Evolutionary conservation across 257 asterid genomes (phyloP), one percentile per base, ranked within the genome.

Genomic region (Misopates orontium): DNA sequence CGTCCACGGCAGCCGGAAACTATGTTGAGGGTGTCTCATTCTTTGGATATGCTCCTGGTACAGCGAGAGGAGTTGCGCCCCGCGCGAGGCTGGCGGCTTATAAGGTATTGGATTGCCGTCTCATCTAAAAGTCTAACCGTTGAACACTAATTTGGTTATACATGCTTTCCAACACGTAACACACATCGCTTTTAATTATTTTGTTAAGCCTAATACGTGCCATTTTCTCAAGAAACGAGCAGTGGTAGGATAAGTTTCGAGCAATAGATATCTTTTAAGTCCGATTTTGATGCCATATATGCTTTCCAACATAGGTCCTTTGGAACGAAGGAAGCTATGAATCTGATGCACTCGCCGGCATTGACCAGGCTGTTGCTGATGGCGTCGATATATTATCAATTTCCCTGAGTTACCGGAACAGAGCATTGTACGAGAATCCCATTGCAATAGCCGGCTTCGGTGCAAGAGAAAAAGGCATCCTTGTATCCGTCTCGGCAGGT

Each of bases 401-500:
- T 32, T 87, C 87, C 20, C 8, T 84, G 47, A 79, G 89, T 17
- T 78, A 67, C 60, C 66, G 71, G 1, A 15, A 24, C 1, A 36
- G 25, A 5, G 75, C 70, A 41, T 52, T 83, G 62, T 84, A 73
- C 32, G 85, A 82, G 61, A 82, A 82, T 53, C 91, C 85, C 1
- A 14, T 87, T 10, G 83, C 95, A 7, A 83, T 87, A 17, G 88
- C 87, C 3, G 67, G 86, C 0, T 85, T 85, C 32, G 86, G 87
- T 8, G 92, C 95, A 8, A 77, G 74, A 84, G 88, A 81, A 61
- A 88, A 71, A 21, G 91, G 87, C 1, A 59, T 87, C 6, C 71
- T 87, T 10, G 95, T 87, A 51, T 85, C 90, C 1, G 58, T 78
- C 18, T 85, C 94, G 0, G 91, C 91, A 1, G 95, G 95, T 49